These are phyloP conservation scores for Trichaptum fuscoviolaceum DNA, from an alignment of 768 basidiomycete species.

Conservation along the genomic window DNA sequence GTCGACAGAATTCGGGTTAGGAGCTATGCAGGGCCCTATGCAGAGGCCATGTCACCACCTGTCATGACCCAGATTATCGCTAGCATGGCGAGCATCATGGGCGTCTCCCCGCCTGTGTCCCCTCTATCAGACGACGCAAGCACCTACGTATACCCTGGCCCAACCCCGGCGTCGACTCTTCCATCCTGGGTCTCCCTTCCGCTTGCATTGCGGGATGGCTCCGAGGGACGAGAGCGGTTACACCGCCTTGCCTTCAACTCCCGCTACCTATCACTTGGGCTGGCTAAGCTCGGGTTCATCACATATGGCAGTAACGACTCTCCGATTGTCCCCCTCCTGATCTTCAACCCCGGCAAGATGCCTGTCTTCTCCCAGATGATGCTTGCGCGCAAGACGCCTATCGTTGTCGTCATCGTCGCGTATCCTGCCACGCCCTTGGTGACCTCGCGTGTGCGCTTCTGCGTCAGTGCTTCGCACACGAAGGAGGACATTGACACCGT, in stretches of 20 bases:
- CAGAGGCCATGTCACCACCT: conserved; percentile 86
- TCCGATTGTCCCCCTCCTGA: conserved; percentile 87
- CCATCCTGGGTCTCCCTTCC: conserved; percentile 81
- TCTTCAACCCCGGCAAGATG: conserved; percentile 96
- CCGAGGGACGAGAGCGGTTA: conserved; percentile 78
- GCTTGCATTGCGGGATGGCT: conserved; percentile 66
- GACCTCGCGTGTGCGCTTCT: conserved; percentile 87
- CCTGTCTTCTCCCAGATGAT: conserved; percentile 86
- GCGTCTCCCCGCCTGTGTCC: conserved; percentile 42
- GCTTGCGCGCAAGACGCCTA: conserved; percentile 67
- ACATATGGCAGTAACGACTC: conserved; percentile 88
- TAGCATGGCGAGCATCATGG: conserved; percentile 97
- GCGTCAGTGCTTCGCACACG: conserved; percentile 90
- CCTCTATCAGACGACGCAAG: conserved; percentile 35
- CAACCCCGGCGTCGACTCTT: conserved; percentile 55
- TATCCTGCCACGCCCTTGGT: conserved; percentile 90
- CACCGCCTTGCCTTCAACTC: conserved; percentile 92
- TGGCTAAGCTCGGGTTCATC: conserved; percentile 93
- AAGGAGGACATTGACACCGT: conserved; percentile 93
- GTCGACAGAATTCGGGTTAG: conserved; percentile 78
- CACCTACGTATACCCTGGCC: conserved; percentile 54
- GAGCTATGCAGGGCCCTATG: conserved; percentile 79
- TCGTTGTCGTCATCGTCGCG: conserved; percentile 84
- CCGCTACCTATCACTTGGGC: conserved; percentile 81
- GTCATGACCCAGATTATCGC: conserved; percentile 89